A percentile compares a stretch with the other conserved stretches of the same genome.
Evolutionary conservation across 2,329 filamentous ascomycete species (phyloP).

Genomic region (Polychaeton citri): DNA sequence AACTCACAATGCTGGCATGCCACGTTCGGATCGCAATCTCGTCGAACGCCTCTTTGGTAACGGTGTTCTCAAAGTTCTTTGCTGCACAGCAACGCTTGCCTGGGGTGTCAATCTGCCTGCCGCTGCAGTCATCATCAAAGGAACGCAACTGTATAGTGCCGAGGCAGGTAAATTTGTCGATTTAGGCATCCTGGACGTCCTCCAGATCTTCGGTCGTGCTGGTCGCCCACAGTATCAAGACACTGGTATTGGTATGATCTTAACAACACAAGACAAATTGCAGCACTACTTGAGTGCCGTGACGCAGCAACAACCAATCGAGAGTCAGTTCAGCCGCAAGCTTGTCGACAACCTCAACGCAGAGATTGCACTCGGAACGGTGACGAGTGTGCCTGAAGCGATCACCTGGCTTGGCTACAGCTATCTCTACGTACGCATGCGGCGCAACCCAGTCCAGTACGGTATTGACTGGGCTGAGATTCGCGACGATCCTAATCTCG

Average conservation of each 20-base stretch:
- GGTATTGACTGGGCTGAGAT: slow-evolving; percentile 93
- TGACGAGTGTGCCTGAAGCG: slow-evolving; percentile 84
- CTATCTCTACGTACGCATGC: slow-evolving; percentile 94
- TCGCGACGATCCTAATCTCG: slow-evolving; percentile 72
- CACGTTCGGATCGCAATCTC: slow-evolving; percentile 84
- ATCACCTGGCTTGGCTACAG: slow-evolving; percentile 98
- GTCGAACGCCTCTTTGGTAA: slow-evolving; percentile 85
- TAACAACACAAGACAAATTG: slow-evolving; percentile 87
- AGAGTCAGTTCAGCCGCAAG: slow-evolving; percentile 89
- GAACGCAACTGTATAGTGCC: slow-evolving; percentile 90
- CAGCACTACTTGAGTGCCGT: slow-evolving; percentile 84
- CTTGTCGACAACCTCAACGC: slow-evolving; percentile 95
- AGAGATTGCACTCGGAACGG: slow-evolving; percentile 84
- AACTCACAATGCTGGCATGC: slow-evolving; percentile 94
- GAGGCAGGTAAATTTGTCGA: slow-evolving; percentile 96
- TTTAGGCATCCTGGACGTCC: slow-evolving; percentile 85
- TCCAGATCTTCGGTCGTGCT: slow-evolving; percentile 97
- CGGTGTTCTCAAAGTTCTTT: slow-evolving; percentile 90
- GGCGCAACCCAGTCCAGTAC: slow-evolving; percentile 77
- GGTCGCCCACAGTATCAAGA: slow-evolving; percentile 97
- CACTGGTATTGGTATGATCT: slow-evolving; percentile 95
- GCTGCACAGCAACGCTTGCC: slow-evolving; percentile 92
- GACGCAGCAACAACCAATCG: slow-evolving; percentile 91
- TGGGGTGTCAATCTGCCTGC: slow-evolving; percentile 99
- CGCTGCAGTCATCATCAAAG: slow-evolving; percentile 94